Percentiles rank a stretch among this genome's conserved stretches.
phyloP scores from a whole-genome alignment of 495 filamentous ascomycete species.

The Halenospora varia region DNA sequence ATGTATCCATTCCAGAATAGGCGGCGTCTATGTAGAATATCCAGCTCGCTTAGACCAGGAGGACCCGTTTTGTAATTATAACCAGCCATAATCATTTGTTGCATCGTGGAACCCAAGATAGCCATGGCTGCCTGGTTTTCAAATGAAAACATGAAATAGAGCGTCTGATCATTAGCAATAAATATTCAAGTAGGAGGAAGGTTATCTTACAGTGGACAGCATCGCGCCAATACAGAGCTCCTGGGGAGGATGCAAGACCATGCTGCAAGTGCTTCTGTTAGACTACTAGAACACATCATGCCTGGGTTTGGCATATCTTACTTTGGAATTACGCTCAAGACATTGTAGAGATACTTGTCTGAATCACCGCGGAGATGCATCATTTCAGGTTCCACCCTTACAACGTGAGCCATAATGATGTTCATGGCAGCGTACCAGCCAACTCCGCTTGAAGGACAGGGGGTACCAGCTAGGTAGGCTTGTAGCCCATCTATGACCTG shows the following conservation, averaged over 20 bases:
- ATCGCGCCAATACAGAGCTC: neutral
- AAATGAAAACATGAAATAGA: conserved; percentile 5
- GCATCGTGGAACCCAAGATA: neutral
- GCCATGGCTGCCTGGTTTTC: neutral
- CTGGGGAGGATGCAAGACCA: neutral
- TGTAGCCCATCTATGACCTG: neutral
- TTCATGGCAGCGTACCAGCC: conserved; percentile 1
- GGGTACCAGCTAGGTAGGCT: neutral
- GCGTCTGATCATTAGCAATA: neutral
- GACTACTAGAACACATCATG: too few species aligned
- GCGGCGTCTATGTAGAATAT: neutral
- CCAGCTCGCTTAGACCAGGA: neutral
- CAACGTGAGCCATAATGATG: neutral
- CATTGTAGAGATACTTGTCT: conserved; percentile 1
- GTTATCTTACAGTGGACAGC: neutral
- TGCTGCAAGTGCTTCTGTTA: too few species aligned
- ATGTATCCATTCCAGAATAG: conserved; percentile 1
- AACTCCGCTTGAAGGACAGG: neutral
- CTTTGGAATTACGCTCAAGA: neutral
- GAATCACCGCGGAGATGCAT: neutral
- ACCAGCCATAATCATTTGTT: conserved; percentile 1
- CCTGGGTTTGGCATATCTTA: too few species aligned
- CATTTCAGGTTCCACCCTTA: neutral
- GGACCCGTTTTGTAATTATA: neutral
- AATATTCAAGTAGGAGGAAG: neutral